Evolutionary conservation across 192 early-diverging fungal genomes (phyloP), one percentile per base, ranked within the genome.

Genomic region (Mortierella claussenii): DNA sequence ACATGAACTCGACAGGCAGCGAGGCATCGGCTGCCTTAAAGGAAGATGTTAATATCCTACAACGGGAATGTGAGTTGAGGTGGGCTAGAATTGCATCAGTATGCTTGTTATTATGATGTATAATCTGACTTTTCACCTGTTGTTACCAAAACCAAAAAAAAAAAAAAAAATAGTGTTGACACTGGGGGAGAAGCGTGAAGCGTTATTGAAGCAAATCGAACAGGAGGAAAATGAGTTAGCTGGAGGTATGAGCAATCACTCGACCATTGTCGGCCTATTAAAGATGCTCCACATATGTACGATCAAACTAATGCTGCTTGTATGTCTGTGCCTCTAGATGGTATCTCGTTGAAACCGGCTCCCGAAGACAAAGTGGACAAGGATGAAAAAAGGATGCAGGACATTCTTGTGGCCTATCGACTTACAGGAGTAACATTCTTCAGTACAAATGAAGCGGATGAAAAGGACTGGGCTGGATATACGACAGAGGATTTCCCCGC

Each of bases 381-480:
- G 59, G 73, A 65, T 12, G 61, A 76, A 40, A 52, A 40, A 17
- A 47, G 49, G 37, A 61, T 76, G 59, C 64, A 54, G 33, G 65
- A 76, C 26, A 76, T 76, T 15, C 30, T 76, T 3, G 67, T 60
- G 58, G 63, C 73, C 3, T 76, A 76, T 37, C 56, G 73, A 3
- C n/a, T 76, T 27, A 76, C 73, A 18, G 73, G 73, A 33, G 65
- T 67, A 3, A 76, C 73, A 1, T 4, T 76, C 4, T 76, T 76
- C 36, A 59, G 48, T 9, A 42, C 53, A 5, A 65, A 62, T 27
- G 73, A 76, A 18, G 26, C 67, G 15, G 57, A 75, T 10, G 33
- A 49, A 1, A 23, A n/a, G 3, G 36, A 45, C 15, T 51, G 40
- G 49, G 28, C 28, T 34, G 23, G 47, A 18, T 33, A 55, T 13